Evolutionary conservation across 2,329 filamentous ascomycete genomes (phyloP), one percentile per base, ranked within the genome.

Genomic region (Xylariales sp.): DNA sequence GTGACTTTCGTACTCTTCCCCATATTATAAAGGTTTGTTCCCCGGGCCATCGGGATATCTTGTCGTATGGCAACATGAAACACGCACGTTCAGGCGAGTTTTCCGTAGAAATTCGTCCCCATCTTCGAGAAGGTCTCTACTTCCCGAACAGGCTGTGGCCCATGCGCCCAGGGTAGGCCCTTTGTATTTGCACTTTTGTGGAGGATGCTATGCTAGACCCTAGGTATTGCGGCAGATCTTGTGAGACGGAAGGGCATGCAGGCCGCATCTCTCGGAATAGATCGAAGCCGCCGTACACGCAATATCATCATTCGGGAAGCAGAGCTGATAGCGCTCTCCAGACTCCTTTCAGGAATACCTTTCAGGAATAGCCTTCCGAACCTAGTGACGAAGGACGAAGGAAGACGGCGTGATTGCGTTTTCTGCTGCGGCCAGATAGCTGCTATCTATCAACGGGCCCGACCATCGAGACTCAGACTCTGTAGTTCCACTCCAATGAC

Each of bases 351-450:
- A n/a, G n/a, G n/a, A n/a, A n/a, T n/a, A n/a, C n/a, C 24, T n/a
- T n/a, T 8, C n/a, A 27, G 24, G 24, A n/a, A 8, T 27, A 8
- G n/a, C 24, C n/a, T 27, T 27, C 24, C 24, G 24, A 27, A 8
- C n/a, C n/a, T n/a, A 27, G 24, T 8, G 24, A 27, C n/a, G 24
- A 27, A 27, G 24, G 24, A n/a, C 33, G 33, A 36, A 16, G 9
- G 24, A n/a, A 10, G 19, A 18, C 19, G 33, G 33, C 18, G 16
- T 36, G 33, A 36, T 36, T 36, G 33, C 33, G 19, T 20, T 18
- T 36, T 36, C 11, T 36, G 33, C 15, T 36, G 21, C 16, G 19
- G 33, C 11, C 33, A n/a, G n/a, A n/a, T n/a, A n/a, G n/a, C n/a
- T n/a, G n/a, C n/a, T n/a, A n/a, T n/a, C n/a, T n/a, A n/a, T n/a